Evolutionary conservation across 2,329 filamentous ascomycete genomes (phyloP), one percentile per base, ranked within the genome.

Genomic region (Magnaporthiopsis poae): DNA sequence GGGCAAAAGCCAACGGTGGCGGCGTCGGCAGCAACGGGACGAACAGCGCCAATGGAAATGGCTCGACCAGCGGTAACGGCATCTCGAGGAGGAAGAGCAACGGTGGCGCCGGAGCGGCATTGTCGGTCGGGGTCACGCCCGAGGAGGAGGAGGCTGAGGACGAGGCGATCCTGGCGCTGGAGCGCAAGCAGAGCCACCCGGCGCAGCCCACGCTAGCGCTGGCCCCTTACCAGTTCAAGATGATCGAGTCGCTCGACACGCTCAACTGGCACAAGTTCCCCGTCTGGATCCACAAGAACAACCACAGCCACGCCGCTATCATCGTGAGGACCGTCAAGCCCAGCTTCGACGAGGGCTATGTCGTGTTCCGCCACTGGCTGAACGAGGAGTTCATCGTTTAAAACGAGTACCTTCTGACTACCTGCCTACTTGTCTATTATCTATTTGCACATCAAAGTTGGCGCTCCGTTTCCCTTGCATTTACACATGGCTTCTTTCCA

Each of bases 281-380:
- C 0, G 86, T 93, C 3, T 88, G 89, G 77, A 93, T 95, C 59
- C 89, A 90, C 69, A 90, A 92, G 7, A 83, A 87, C 66, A 79
- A 82, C n/a, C 91, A 96, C 74, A 91, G 86, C 68, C 94, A 98
- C 76, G 94, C 93, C 0, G 93, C 93, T 3, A 96, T 98, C 63
- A 91, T 98, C 69, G 88, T 96, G 52, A 85, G 94, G 56, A 85
- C 81, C 67, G 85, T 89, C 59, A 88, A 86, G 74, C 79, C 83
- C 65, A 79, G 77, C 0, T 96, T 92, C 71, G 81, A 84, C 2
- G 93, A 98, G 77, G 94, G 94, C 0, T 86, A 84, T 73, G 75
- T 90, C 15, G 91, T 97, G 46, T 80, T 95, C 66, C 84, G 82
- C 72, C 94, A 98, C 78, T 98, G 91, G 90, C 78, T 92, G 2